Conservation (phyloP, 129 eudicot species). For the Flaveria sonorensis region DNA sequence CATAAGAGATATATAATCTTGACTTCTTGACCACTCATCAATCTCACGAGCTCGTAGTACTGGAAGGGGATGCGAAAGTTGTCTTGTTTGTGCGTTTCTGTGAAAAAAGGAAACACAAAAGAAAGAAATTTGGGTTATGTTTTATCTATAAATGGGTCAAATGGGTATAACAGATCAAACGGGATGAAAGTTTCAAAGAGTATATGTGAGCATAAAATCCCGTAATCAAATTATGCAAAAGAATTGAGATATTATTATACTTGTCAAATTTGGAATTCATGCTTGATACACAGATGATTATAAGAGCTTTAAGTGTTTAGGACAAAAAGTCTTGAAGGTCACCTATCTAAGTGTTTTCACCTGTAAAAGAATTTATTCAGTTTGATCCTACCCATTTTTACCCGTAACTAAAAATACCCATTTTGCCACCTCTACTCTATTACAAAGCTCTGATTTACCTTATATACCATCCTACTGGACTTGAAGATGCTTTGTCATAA, state of each 20-base stretch:
- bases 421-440: background rate
- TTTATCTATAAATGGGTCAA: constrained; percentile 1
- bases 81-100: constrained; percentile 98
- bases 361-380: background rate
- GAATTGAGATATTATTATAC: background rate
- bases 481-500: constrained; percentile 92
- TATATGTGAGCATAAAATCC: background rate
- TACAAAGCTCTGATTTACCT: constrained; percentile 47
- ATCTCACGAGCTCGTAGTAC: constrained; percentile 98
- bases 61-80: constrained; percentile 97
- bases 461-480: constrained; percentile 93
- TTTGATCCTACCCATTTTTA: background rate
- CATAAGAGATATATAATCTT: constrained; percentile 70
- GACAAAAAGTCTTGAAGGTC: constrained; percentile 3
- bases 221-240: background rate
- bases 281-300: background rate
- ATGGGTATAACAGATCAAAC: background rate
- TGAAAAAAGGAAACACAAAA: background rate
- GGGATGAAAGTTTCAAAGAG: background rate
- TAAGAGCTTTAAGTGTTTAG: background rate
- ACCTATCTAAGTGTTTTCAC: background rate
- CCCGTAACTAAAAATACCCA: background rate
- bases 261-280: background rate
- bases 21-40: constrained; percentile 97
- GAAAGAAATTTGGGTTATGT: background rate